Evolutionary conservation across 768 basidiomycete genomes (phyloP).

Genomic region (Pisolithus tinctorius): DNA sequence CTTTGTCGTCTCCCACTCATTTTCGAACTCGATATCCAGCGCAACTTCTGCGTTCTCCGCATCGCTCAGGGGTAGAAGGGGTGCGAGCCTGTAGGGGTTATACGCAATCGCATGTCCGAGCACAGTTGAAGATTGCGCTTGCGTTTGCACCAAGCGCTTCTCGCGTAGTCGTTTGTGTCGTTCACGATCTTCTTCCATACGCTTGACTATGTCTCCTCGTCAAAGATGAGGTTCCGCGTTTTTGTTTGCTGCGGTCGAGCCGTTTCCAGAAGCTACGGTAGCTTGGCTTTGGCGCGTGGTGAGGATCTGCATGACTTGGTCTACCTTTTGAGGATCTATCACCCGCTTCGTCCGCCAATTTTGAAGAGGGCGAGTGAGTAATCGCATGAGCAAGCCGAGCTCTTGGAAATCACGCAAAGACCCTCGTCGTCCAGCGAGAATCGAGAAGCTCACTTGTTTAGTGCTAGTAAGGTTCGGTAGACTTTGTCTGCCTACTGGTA

Average conservation of each 20-base stretch:
- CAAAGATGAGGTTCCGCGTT: constrained; percentile 32
- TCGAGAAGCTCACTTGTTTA: constrained; percentile 55
- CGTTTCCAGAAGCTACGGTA: constrained; percentile 8
- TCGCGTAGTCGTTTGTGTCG: constrained; percentile 89
- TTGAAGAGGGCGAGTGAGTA: constrained; percentile 40
- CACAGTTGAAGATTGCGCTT: constrained; percentile 34
- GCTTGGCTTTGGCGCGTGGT: constrained; percentile 36
- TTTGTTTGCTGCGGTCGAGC: constrained; percentile 13
- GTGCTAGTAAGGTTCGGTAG: constrained; percentile 83
- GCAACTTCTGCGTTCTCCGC: constrained; percentile 47
- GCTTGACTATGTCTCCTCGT: constrained; percentile 67
- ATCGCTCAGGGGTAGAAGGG: constrained; percentile 29
- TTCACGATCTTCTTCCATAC: constrained; percentile 90
- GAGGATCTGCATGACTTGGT: constrained; percentile 56
- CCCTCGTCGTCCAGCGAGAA: too few species aligned
- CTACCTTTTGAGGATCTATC: constrained; percentile 71
- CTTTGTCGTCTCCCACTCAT: constrained; percentile 88
- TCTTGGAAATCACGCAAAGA: too few species aligned
- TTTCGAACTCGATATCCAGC: constrained; percentile 81
- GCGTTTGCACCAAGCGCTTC: constrained; percentile 84
- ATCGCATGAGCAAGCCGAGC: background rate
- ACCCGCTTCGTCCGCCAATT: constrained; percentile 85
- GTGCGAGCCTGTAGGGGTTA: constrained; percentile 12
- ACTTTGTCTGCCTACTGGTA: constrained; percentile 82
- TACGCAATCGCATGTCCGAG: constrained; percentile 3